Evolutionary conservation across 441 rosid species (phyloP), one percentile per base, ranked within the genome.

Genomic region (Gossypium davidsonii): DNA sequence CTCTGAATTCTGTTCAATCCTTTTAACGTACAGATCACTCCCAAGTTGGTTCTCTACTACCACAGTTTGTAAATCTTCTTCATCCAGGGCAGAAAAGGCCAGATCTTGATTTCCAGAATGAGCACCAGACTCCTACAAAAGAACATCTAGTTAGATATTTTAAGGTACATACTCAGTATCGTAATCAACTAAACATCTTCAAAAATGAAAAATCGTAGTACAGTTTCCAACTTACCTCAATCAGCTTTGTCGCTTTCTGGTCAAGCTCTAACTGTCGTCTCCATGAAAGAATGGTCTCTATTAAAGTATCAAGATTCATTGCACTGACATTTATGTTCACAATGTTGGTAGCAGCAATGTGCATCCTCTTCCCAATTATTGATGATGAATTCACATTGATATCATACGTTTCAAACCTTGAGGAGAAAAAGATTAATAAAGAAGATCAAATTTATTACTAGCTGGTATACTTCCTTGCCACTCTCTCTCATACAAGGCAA

Each of bases 401-500:
- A 55, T 88, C 88, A 78, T 89, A 93, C 51, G 98, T 91, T 87
- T 96, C 99, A 84, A 92, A 86, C 95, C 99, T 96, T 73, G 78
- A 59, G 81, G 76, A 34, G 8, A 63, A 61, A 64, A 55, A n/a
- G 59, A 77, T 56, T 18, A 61, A 60, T 12, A 57, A 75, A 53
- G 56, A 25, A 49, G 67, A 46, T 44, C 63, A 73, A 74, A 78
- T 51, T 12, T 34, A n/a, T 34, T 18, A 62, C 34, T 28, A 52
- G 71, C 59, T 56, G 46, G 64, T 71, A 46, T 31, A 31, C 73
- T 64, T 53, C 64, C 49, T 59, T 74, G 25, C 23, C 57, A 9
- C 62, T 61, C 61, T 44, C 55, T 65, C 18, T 31, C 11, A 34
- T 20, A 6, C 26, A 14, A 61, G 66, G 67, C 59, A 77, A 28